These are phyloP conservation scores for Diaporthe sp. DNA, from an alignment of 2,329 filamentous ascomycete species.

Conservation along the genomic window DNA sequence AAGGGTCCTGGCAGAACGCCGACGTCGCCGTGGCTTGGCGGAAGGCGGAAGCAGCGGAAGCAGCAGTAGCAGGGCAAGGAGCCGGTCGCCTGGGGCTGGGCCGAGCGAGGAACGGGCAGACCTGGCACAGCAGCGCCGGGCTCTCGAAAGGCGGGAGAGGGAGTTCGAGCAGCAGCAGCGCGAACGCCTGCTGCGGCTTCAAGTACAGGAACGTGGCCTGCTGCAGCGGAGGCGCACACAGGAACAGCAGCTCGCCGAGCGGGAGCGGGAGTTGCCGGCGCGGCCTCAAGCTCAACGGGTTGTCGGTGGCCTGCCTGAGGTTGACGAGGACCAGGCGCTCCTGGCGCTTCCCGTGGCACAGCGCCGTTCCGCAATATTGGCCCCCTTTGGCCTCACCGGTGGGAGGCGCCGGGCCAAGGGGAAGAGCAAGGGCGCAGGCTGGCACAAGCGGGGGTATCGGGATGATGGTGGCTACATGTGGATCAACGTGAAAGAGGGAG, in stretches of 20 bases:
- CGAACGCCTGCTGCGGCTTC: not conserved
- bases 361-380: not conserved
- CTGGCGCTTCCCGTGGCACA: not conserved
- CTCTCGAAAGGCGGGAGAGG: not conserved
- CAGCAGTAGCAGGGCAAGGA: not conserved
- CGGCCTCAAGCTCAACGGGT: not conserved
- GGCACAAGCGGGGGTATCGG: slow-evolving; percentile 3
- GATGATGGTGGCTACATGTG: not conserved
- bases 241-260: not conserved
- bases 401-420: not conserved
- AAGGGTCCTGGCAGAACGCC: not conserved
- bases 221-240: not conserved
- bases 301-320: not conserved
- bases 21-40: not conserved
- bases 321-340: not conserved
- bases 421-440: not conserved
- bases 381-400: slow-evolving; percentile 9
- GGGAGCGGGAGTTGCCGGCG: not conserved
- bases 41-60: not conserved
- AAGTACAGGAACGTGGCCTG: not conserved
- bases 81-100: not conserved
- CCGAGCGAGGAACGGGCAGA: not conserved
- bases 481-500: not conserved
- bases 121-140: not conserved
- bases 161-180: not conserved